Evolutionary conservation across 208 protist genomes (phyloP).

Genomic region (Naegleria lovaniensis): DNA sequence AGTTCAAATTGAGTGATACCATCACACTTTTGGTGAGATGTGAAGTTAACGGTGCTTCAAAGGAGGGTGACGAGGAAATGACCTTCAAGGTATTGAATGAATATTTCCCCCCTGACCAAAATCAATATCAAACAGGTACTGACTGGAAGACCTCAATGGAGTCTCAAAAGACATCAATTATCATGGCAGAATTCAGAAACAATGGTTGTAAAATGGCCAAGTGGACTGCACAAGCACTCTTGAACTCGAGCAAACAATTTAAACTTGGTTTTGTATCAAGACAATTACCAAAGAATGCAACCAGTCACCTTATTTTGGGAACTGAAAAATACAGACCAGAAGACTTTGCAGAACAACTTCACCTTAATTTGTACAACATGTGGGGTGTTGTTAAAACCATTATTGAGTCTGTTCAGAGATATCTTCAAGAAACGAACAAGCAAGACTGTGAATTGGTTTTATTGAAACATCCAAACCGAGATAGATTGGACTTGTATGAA

Average conservation of each 20-base stretch:
- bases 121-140: background rate
- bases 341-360: background rate
- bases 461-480: background rate
- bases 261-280: slow-evolving; percentile 2
- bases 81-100: slow-evolving; percentile 2
- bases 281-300: background rate
- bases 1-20: background rate
- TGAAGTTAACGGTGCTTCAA: background rate
- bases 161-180: background rate
- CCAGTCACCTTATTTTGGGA: background rate
- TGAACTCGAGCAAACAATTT: background rate
- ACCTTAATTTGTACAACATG: background rate
- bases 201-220: background rate
- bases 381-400: slow-evolving; percentile 5
- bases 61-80: background rate
- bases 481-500: background rate
- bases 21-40: background rate
- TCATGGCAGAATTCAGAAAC: background rate
- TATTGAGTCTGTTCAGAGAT: background rate
- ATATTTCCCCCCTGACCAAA: background rate
- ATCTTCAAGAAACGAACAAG: background rate
- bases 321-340: background rate
- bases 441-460: background rate
- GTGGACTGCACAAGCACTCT: background rate
- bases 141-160: background rate